These are phyloP conservation scores for Tetradesmus lagerheimii DNA, from an alignment of 139 green algal species.

Conservation along the genomic window DNA sequence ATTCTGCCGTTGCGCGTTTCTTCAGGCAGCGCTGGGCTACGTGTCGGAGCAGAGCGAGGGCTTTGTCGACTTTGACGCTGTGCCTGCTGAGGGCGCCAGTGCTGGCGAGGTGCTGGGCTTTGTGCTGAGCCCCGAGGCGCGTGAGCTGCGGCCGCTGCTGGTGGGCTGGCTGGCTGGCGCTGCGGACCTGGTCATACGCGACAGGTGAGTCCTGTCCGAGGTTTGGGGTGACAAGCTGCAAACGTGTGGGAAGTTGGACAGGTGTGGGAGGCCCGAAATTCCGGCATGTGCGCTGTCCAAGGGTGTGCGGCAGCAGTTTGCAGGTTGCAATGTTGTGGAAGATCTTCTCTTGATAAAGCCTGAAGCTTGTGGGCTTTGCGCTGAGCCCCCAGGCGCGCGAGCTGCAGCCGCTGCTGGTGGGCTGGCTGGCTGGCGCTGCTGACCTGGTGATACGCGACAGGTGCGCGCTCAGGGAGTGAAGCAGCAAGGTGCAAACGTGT, in stretches of 20 bases:
- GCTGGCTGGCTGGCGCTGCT: constrained; percentile 61
- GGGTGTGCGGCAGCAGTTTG: too few relatives aligned
- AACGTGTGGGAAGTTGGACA: too few relatives aligned
- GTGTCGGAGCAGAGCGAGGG: constrained; percentile 68
- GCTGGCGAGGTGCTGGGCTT: constrained; percentile 69
- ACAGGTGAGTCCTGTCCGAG: too few relatives aligned
- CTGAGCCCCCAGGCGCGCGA: constrained; percentile 73
- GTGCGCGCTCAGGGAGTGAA: constrained; percentile 42
- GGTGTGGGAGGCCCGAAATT: too few relatives aligned
- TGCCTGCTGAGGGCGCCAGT: constrained; percentile 77
- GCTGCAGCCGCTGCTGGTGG: constrained; percentile 76
- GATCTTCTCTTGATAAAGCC: too few relatives aligned
- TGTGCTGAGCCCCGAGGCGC: constrained; percentile 75
- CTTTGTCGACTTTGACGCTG: constrained; percentile 85
- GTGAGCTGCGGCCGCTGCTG: constrained; percentile 78
- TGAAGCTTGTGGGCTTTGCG: constrained; percentile 83
- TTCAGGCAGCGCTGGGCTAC: constrained; percentile 82
- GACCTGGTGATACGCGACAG: constrained; percentile 79
- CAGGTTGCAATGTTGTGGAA: too few relatives aligned
- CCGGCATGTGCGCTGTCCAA: too few relatives aligned
- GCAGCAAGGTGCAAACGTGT: too few relatives aligned
- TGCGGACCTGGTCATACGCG: constrained; percentile 77
- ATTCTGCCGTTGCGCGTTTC: too few relatives aligned
- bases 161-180: constrained; percentile 64
- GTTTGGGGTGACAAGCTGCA: too few relatives aligned